These are phyloP conservation scores for Poterioochromonas sp. DNA, from an alignment of 352 stramenopile genomes.

Conservation along the genomic window DNA sequence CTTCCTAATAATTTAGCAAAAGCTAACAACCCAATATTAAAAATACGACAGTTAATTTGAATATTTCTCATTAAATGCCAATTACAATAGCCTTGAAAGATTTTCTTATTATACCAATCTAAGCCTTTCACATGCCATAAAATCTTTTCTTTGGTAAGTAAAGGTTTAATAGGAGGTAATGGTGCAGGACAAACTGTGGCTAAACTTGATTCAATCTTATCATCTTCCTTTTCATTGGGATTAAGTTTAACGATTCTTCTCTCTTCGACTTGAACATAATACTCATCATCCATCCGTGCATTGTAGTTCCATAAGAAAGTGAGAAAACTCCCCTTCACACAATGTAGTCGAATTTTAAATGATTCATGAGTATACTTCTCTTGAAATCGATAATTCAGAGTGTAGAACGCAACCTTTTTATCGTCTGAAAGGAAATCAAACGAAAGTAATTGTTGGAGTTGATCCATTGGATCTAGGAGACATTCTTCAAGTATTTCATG, in stretches of 20 bases:
- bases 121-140: background rate
- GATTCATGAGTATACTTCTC: background rate
- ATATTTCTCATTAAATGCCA: background rate
- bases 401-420: background rate
- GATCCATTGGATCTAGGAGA: background rate
- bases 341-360: background rate
- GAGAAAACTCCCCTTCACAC: background rate
- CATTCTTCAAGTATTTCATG: background rate
- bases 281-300: slow-evolving; percentile 1
- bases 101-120: background rate
- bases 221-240: no score
- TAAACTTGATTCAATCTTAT: background rate
- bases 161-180: background rate
- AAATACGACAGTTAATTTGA: background rate
- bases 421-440: background rate
- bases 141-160: background rate
- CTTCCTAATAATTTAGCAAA: background rate
- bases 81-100: background rate
- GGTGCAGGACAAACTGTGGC: background rate
- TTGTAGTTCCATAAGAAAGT: background rate
- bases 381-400: background rate
- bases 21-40: background rate
- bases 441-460: background rate
- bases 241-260: no score
- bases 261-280: background rate